Evolutionary conservation across 2,329 filamentous ascomycete genomes (phyloP).

Genomic region (Colletotrichum lentis): DNA sequence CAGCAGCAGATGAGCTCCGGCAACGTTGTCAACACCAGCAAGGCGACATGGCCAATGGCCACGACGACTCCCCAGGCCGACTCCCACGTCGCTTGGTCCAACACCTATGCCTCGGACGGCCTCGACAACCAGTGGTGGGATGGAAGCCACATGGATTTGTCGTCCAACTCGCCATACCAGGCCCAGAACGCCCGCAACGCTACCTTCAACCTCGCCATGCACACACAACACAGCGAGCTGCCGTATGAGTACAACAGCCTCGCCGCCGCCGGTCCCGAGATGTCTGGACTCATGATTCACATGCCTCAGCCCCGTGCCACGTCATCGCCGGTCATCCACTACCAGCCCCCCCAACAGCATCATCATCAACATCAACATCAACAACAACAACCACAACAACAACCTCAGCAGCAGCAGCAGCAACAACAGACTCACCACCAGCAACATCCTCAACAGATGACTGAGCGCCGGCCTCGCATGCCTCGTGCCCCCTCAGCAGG

Average conservation of each 20-base stretch:
- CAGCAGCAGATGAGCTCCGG: slow-evolving; percentile 37
- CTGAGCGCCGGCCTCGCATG: slow-evolving; percentile 54
- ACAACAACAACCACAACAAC: neutral
- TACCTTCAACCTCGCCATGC: slow-evolving; percentile 52
- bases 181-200: slow-evolving; percentile 48
- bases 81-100: slow-evolving; percentile 37
- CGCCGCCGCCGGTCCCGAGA: slow-evolving; percentile 45
- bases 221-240: slow-evolving; percentile 52
- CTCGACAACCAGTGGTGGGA: slow-evolving; percentile 46
- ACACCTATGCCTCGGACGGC: slow-evolving; percentile 29
- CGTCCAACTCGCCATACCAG: slow-evolving; percentile 43
- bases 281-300: slow-evolving; percentile 60
- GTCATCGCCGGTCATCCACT: slow-evolving; percentile 48
- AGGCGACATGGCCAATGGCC: slow-evolving; percentile 42
- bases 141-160: slow-evolving; percentile 44
- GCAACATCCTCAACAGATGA: slow-evolving; percentile 38
- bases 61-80: slow-evolving; percentile 32
- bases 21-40: slow-evolving; percentile 38
- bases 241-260: slow-evolving; percentile 51
- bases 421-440: slow-evolving; percentile 40
- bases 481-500: slow-evolving; percentile 64
- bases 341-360: slow-evolving; percentile 5
- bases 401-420: neutral
- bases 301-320: slow-evolving; percentile 58
- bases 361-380: neutral